Percentiles rank a stretch among this genome's conserved stretches.
Evolutionary conservation across 164 flowering plant genomes (phyloP).

Genomic region (Taxillus chinensis): DNA sequence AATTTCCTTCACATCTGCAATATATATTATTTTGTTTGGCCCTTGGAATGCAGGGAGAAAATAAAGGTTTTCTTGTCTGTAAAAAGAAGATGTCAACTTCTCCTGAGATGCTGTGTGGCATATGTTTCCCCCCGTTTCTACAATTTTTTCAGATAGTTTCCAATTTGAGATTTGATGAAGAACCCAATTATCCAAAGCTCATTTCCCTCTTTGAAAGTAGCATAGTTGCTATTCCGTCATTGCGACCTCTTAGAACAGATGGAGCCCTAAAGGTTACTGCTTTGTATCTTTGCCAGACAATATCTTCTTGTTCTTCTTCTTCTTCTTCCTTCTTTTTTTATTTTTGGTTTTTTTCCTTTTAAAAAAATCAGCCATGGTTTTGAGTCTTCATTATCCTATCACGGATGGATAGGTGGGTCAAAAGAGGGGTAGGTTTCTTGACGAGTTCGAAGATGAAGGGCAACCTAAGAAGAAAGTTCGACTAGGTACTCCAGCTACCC

Average conservation of each 20-base stretch:
- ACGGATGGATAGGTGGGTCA: conserved; percentile 55
- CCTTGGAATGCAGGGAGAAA: conserved; percentile 56
- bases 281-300: too few species aligned
- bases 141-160: conserved; percentile 70
- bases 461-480: conserved; percentile 85
- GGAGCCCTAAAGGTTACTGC: conserved; percentile 67
- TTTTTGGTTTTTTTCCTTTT: too few species aligned
- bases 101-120: conserved; percentile 72
- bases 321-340: too few species aligned
- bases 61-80: conserved; percentile 81
- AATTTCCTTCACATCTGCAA: not conserved
- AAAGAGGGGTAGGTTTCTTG: conserved; percentile 66
- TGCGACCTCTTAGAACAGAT: conserved; percentile 67
- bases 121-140: conserved; percentile 68
- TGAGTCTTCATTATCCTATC: too few species aligned
- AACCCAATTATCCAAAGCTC: conserved; percentile 71
- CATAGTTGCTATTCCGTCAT: conserved; percentile 42
- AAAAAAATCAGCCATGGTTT: too few species aligned
- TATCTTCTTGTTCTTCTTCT: too few species aligned
- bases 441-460: conserved; percentile 74
- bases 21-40: not conserved
- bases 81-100: conserved; percentile 83
- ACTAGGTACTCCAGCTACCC: conserved; percentile 85
- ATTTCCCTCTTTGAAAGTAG: conserved; percentile 61
- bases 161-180: conserved; percentile 87